Evolutionary conservation across 2,329 filamentous ascomycete species (phyloP).

Genomic region (Chaetomiaceae sp.): DNA sequence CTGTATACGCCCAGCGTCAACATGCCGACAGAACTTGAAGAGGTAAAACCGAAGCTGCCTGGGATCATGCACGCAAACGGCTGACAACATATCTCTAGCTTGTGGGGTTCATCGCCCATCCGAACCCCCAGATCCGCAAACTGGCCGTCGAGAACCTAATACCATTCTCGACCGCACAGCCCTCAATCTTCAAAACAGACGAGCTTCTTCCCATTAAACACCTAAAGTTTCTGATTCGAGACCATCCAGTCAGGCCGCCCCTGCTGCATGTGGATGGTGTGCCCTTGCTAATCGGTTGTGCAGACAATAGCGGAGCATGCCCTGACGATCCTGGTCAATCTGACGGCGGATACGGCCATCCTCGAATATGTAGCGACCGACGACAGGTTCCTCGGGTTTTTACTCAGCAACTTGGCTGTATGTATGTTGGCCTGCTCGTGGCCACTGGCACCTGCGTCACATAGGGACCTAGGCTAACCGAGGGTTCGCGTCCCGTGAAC

Average conservation of each 20-base stretch:
- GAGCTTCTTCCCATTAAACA: constrained; percentile 75
- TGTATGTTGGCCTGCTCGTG: constrained; percentile 30
- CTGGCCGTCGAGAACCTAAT: constrained; percentile 82
- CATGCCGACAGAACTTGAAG: constrained; percentile 73
- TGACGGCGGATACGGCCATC: constrained; percentile 70
- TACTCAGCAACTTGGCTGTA: constrained; percentile 70
- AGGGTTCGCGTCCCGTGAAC: neutral
- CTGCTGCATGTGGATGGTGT: constrained; percentile 11
- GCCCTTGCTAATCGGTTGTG: constrained; percentile 5
- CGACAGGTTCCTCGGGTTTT: constrained; percentile 68
- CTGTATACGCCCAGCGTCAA: too few relatives aligned
- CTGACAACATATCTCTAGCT: constrained; percentile 47
- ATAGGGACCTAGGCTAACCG: constrained; percentile 1
- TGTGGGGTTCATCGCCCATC: constrained; percentile 87
- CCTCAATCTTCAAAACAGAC: constrained; percentile 75
- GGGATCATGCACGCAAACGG: neutral
- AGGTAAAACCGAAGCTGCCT: constrained; percentile 43
- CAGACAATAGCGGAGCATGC: constrained; percentile 90
- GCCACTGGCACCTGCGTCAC: neutral
- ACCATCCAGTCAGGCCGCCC: constrained; percentile 60
- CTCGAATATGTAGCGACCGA: constrained; percentile 68
- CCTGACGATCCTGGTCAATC: constrained; percentile 81
- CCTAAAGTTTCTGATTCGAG: constrained; percentile 77
- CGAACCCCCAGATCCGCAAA: constrained; percentile 83
- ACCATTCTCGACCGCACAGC: constrained; percentile 68